phyloP scores from a whole-genome alignment of 495 filamentous ascomycete species.

The Penicillium waksmanii region DNA sequence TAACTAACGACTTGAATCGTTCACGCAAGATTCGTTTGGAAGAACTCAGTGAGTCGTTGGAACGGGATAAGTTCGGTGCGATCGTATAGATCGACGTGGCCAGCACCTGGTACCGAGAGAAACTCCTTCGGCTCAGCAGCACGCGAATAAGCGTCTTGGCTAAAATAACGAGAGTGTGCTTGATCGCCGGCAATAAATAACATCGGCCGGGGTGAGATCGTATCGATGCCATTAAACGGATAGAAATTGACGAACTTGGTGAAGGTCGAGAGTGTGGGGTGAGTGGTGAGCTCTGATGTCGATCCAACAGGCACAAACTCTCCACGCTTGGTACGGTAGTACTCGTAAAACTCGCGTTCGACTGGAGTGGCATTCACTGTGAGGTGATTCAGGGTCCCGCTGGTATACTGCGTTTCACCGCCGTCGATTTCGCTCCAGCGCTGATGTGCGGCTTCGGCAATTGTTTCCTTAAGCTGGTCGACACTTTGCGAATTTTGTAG shows the following conservation, averaged over 20 bases:
- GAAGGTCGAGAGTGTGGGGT: constrained; percentile 26
- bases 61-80: constrained; percentile 32
- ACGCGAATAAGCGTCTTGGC: constrained; percentile 30
- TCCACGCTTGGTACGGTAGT: constrained; percentile 30
- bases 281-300: constrained; percentile 24
- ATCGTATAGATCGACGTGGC: constrained; percentile 35
- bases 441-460: constrained; percentile 24
- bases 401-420: constrained; percentile 19
- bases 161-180: constrained; percentile 34
- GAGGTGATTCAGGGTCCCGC: constrained; percentile 20
- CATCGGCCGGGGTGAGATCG: constrained; percentile 33
- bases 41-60: constrained; percentile 27
- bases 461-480: constrained; percentile 18
- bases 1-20: not conserved
- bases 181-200: constrained; percentile 32
- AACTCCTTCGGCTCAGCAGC: constrained; percentile 35
- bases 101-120: constrained; percentile 26
- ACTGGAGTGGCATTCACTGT: constrained; percentile 19
- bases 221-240: constrained; percentile 30
- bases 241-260: constrained; percentile 34
- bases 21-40: constrained; percentile 21
- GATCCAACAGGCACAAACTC: constrained; percentile 24
- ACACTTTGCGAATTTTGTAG: constrained; percentile 21
- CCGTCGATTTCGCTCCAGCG: constrained; percentile 30
- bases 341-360: constrained; percentile 31